Base-by-base conservation (phyloP, 1,284 basidiomycete genomes). In the Marasmius fiardii region DNA sequence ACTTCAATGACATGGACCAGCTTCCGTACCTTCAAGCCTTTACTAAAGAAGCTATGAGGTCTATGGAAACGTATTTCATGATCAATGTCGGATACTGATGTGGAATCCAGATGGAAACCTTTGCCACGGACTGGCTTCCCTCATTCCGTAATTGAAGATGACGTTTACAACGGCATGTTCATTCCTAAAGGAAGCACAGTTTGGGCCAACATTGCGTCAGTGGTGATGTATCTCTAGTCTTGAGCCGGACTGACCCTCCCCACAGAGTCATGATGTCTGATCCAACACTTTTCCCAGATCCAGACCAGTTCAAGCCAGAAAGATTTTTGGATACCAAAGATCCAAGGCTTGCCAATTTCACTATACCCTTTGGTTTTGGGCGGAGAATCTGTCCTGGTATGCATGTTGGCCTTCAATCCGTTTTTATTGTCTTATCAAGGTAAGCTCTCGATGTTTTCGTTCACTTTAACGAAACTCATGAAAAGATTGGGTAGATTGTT, bases 391-490 rank as follows among this genome's bases (percentile, higher is more conserved):
- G 60, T 43, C 62, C 60, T 14, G 62, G 60, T 2, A 55, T 61
- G 55, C 41, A 61, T 39, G 48, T 63, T 7, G 63, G 67, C 0
- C 59, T 63, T 43, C 66, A 70, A 34, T 64, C 64, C 0, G 23
- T 70, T 3, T 68, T 64, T 43, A 67, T 70, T 14, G 23, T 62
- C 8, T 57, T 68, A 26, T 57, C 65, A 31, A 64, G 67, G 68
- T 67, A 48, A n/a, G n/a, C 26, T 56, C 55, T 3, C 31, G 41
- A 12, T 16, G 7, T 11, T 28, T 33, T 26, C n/a, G 16, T 31
- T 33, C 45, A 20, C 12, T 6, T 11, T 31, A 26, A 24, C 6
- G 26, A n/a, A 21, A 20, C 54, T 49, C n/a, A 61, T 39, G 11
- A 43, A 43, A 53, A 11, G 35, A n/a, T n/a, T 21, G n/a, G n/a